Evolutionary conservation across 2,329 filamentous ascomycete genomes (phyloP).

Genomic region (Phialemoniopsis sp.): DNA sequence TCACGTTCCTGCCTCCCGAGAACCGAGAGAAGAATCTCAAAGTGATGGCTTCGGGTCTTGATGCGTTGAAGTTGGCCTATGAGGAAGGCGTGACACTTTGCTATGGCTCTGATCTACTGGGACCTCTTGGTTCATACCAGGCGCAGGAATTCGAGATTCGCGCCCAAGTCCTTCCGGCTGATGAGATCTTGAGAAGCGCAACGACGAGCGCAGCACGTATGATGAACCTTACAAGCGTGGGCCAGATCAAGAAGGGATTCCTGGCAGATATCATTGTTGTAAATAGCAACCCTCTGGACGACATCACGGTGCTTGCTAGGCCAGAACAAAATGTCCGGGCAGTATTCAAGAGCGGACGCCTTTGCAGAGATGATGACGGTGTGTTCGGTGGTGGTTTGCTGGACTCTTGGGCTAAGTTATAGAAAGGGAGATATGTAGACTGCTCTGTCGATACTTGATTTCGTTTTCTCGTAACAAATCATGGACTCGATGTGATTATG

Average conservation of each 20-base stretch:
- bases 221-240: slow-evolving; percentile 36
- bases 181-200: slow-evolving; percentile 42
- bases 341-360: slow-evolving; percentile 53
- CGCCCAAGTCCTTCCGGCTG: slow-evolving; percentile 30
- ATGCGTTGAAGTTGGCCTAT: slow-evolving; percentile 37
- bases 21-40: slow-evolving; percentile 39
- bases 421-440: too few relatives aligned
- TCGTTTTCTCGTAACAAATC: too few relatives aligned
- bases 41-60: slow-evolving; percentile 39
- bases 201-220: slow-evolving; percentile 45
- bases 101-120: slow-evolving; percentile 50
- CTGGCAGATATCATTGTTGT: slow-evolving; percentile 46
- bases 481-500: too few relatives aligned
- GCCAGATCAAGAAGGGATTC: slow-evolving; percentile 42
- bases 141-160: slow-evolving; percentile 43
- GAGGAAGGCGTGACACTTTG: slow-evolving; percentile 48
- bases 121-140: slow-evolving; percentile 42
- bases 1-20: slow-evolving; percentile 32
- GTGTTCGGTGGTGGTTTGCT: too few relatives aligned
- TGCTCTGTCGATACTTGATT: too few relatives aligned
- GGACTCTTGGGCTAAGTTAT: too few relatives aligned
- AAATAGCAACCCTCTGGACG: slow-evolving; percentile 44
- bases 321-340: slow-evolving; percentile 38
- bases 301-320: slow-evolving; percentile 43
- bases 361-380: too few relatives aligned